Conservation (phyloP, 345 rosid genomes). For the Cardamine chenopodiifolia region DNA sequence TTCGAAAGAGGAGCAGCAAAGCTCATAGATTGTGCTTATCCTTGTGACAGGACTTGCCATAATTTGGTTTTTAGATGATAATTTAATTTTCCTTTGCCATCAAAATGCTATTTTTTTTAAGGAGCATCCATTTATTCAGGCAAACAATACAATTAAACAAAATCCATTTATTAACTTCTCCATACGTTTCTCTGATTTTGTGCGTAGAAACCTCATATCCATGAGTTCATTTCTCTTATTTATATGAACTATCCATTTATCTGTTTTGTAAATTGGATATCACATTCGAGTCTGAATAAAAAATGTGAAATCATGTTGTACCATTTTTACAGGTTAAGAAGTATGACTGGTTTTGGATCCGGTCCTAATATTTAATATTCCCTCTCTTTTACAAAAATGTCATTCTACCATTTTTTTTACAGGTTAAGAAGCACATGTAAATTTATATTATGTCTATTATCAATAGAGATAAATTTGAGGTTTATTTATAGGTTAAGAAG, state of each 20-base stretch:
- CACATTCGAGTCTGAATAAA: neutral
- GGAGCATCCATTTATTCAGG: neutral
- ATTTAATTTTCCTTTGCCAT: neutral
- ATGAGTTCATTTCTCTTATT: neutral
- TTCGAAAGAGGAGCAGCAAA: constrained; percentile 66
- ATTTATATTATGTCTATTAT: too few relatives aligned
- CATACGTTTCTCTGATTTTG: neutral
- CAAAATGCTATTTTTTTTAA: neutral
- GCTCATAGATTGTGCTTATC: constrained; percentile 81
- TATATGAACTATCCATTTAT: neutral
- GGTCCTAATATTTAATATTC: too few relatives aligned
- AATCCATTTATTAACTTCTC: neutral
- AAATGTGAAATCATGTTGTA: too few relatives aligned
- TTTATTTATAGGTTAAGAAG: too few relatives aligned
- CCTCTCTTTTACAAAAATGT: too few relatives aligned
- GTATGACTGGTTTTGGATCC: too few relatives aligned
- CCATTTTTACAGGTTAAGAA: too few relatives aligned
- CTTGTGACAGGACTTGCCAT: constrained; percentile 92
- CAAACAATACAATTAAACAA: constrained; percentile 14
- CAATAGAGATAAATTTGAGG: too few relatives aligned
- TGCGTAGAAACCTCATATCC: neutral
- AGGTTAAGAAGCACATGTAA: too few relatives aligned
- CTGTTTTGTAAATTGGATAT: neutral
- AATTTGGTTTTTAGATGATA: constrained; percentile 69
- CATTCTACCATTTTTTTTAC: too few relatives aligned